Base-by-base conservation (phyloP, 441 rosid genomes). In the Jatropha podagrica region DNA sequence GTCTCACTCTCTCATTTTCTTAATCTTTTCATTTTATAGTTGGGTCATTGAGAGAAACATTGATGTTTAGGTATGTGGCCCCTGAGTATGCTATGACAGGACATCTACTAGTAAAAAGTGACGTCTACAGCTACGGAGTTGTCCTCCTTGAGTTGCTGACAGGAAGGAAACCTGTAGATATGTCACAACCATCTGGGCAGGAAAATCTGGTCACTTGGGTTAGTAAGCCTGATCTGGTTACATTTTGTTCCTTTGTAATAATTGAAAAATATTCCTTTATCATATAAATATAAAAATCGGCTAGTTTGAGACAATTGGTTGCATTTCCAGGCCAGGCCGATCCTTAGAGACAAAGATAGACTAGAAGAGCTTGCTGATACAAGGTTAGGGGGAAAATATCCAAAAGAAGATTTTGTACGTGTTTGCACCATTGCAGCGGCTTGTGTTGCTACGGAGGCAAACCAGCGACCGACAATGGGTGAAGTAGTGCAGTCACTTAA, bases 21-120 rank as follows among this genome's bases (percentile, higher is more conserved):
- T 66, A 49, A 37, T 52, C 12, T 65, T 49, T 37, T 70, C 70
- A 42, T 23, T 44, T 65, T 76, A 52, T 78, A 69, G 58, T 26
- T 23, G 41, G 4, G 63, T 52, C 20, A 20, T 55, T 74, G 79
- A 76, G 51, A 56, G 61, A 27, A 32, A 67, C 15, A 26, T 77
- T 80, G 38, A 11, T 80, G 81, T 80, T 68, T 76, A 95, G 98
- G 78, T 95, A 95, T 82, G 98, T 95, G 73, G 98, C 98, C 20
- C 98, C 98, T 6, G 98, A 95, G 82, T 95, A 95, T 86, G 98
- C 98, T 59, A 95, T 95, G 98, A 95, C 98, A 0, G 98, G 98
- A 78, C 97, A 92, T 85, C 84, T 92, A 76, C 88, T 95, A 32
- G 97, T 92, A 52, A 94, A 94, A 86, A 92, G 98, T 52, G 98